These are phyloP conservation scores for Boletus barrowsii DNA, from an alignment of 768 basidiomycete genomes.

Conservation along the genomic window DNA sequence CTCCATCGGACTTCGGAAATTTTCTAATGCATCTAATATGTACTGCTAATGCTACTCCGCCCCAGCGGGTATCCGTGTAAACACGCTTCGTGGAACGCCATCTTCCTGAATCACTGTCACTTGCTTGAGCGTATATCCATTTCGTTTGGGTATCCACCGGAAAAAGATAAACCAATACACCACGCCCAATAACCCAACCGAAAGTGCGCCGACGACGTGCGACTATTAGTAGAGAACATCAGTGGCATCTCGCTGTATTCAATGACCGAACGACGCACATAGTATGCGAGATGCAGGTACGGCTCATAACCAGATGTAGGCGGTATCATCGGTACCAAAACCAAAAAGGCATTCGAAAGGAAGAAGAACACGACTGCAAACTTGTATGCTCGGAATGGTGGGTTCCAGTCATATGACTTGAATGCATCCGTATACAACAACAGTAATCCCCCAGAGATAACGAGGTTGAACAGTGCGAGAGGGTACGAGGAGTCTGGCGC, in stretches of 20 bases:
- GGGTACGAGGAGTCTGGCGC: constrained; percentile 58
- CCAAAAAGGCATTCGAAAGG: constrained; percentile 63
- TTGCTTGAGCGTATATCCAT: constrained; percentile 49
- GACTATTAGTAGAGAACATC: constrained; percentile 31
- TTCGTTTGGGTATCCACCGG: constrained; percentile 45
- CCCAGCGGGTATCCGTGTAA: constrained; percentile 34
- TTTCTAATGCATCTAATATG: too few relatives aligned
- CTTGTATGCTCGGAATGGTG: constrained; percentile 60
- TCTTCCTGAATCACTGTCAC: constrained; percentile 51
- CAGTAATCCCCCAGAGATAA: constrained; percentile 60
- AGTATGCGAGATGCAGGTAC: constrained; percentile 65
- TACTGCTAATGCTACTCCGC: too few relatives aligned
- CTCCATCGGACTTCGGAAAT: constrained; percentile 10
- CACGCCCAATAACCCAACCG: constrained; percentile 46
- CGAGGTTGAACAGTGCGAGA: constrained; percentile 51
- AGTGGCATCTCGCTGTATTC: neutral
- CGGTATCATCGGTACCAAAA: constrained; percentile 61
- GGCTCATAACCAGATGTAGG: constrained; percentile 48
- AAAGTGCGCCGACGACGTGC: constrained; percentile 47
- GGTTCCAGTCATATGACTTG: constrained; percentile 51
- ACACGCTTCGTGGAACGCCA: constrained; percentile 53
- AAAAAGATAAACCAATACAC: constrained; percentile 57
- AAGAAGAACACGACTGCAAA: constrained; percentile 52
- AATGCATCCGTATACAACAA: constrained; percentile 53
- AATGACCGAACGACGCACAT: constrained; percentile 41